Conservation (phyloP, 192 early-diverging fungal genomes). For the Coemansia sp. region DNA sequence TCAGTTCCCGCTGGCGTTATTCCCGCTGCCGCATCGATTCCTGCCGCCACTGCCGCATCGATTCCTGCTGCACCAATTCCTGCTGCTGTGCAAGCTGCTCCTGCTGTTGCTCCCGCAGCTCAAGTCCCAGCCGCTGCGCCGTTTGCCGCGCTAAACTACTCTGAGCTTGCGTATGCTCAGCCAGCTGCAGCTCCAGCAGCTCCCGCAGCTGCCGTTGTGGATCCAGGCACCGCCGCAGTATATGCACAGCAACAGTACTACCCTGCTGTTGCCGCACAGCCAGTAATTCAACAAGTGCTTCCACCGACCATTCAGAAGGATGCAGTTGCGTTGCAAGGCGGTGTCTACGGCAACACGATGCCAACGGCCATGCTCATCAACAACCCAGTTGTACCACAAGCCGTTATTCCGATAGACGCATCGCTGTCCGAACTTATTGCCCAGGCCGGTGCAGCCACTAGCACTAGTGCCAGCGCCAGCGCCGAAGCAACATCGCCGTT, state of each 20-base stretch:
- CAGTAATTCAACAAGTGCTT: slow-evolving; percentile 13
- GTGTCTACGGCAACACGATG: neutral
- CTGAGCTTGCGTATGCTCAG: slow-evolving; percentile 20
- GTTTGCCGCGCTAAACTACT: slow-evolving; percentile 13
- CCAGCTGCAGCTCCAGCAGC: slow-evolving; percentile 8
- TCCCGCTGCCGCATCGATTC: neutral
- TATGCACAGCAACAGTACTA: slow-evolving; percentile 44
- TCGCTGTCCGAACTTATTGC: slow-evolving; percentile 16
- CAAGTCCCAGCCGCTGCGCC: neutral
- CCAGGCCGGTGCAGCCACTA: neutral
- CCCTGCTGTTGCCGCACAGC: slow-evolving; percentile 23
- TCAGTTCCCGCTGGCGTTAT: neutral
- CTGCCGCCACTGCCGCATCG: neutral
- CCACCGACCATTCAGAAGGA: neutral
- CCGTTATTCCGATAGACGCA: slow-evolving; percentile 14
- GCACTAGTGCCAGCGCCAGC: neutral
- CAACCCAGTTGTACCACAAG: slow-evolving; percentile 7
- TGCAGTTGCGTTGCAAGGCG: neutral
- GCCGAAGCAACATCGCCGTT: neutral
- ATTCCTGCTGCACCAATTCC: neutral
- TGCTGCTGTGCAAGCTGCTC: neutral
- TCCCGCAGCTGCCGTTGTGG: slow-evolving; percentile 6
- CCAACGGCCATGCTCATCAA: slow-evolving; percentile 13
- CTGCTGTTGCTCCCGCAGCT: slow-evolving; percentile 3
- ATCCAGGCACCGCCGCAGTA: slow-evolving; percentile 10